phyloP scores from a whole-genome alignment of 2,329 filamentous ascomycete genomes.

The Pseudogymnoascus sp. region DNA sequence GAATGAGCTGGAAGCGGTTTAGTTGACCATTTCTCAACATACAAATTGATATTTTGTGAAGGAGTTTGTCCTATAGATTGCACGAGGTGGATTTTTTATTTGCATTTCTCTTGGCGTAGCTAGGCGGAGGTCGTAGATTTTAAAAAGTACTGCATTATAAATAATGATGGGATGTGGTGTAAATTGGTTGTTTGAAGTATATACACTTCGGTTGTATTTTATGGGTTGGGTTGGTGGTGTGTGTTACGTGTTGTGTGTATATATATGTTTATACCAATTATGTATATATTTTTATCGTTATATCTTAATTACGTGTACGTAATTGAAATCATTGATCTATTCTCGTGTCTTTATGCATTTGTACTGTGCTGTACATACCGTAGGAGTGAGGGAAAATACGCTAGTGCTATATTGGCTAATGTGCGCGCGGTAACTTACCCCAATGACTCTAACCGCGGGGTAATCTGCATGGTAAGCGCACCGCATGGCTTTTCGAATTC shows the following conservation, averaged over 20 bases:
- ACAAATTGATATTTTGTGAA: not conserved
- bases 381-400: not conserved
- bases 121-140: slow-evolving; percentile 5
- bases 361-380: not conserved
- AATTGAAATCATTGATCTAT: slow-evolving; percentile 1
- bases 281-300: not conserved
- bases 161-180: slow-evolving; percentile 7
- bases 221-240: slow-evolving; percentile 5
- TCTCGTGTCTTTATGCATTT: not conserved
- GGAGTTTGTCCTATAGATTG: not conserved
- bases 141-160: slow-evolving; percentile 7
- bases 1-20: not conserved
- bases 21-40: not conserved
- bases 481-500: not conserved
- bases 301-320: not conserved
- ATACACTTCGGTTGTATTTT: slow-evolving; percentile 5
- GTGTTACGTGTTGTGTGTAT: slow-evolving; percentile 7
- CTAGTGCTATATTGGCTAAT: not conserved
- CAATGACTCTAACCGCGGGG: not conserved
- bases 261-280: slow-evolving; percentile 4
- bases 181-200: slow-evolving; percentile 3
- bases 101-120: slow-evolving; percentile 4
- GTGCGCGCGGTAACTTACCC: not conserved
- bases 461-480: not conserved
- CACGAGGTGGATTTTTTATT: slow-evolving; percentile 2